A percentile compares a stretch with the other conserved stretches of the same genome.
Evolutionary conservation across 345 rosid species (phyloP).

Genomic region (Rhodomyrtus tomentosa): DNA sequence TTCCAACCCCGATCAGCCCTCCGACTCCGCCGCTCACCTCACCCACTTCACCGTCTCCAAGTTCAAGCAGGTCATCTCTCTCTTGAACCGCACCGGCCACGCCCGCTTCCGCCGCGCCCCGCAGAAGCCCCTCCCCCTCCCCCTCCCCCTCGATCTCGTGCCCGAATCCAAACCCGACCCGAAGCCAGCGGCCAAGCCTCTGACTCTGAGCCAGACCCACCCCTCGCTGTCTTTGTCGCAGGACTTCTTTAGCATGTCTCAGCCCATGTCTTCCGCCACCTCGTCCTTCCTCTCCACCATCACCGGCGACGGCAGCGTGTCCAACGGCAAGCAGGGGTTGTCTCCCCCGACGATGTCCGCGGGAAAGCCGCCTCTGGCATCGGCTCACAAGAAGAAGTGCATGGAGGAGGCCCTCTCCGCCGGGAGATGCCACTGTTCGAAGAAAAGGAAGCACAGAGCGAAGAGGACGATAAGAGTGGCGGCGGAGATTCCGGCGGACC

Average conservation of each 20-base stretch:
- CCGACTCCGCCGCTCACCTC: constrained; percentile 12
- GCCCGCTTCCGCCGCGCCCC: constrained; percentile 42
- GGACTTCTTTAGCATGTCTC: constrained; percentile 1
- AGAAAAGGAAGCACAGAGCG: constrained; percentile 26
- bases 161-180: not conserved
- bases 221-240: not conserved
- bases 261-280: constrained; percentile 14
- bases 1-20: not conserved
- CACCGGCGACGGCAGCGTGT: constrained; percentile 40
- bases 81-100: constrained; percentile 36
- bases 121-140: not conserved
- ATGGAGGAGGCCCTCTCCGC: constrained; percentile 19
- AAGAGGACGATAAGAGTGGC: constrained; percentile 26
- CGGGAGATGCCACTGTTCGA: constrained; percentile 41
- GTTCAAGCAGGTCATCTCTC: constrained; percentile 32
- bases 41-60: constrained; percentile 28
- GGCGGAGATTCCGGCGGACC: constrained; percentile 37
- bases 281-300: constrained; percentile 32
- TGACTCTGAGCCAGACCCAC: not conserved
- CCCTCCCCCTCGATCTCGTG: not conserved
- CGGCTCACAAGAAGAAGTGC: constrained; percentile 18
- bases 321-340: constrained; percentile 25
- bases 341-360: constrained; percentile 19
- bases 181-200: not conserved
- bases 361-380: constrained; percentile 28